Base-by-base conservation (phyloP, 208 protist genomes). In the Trypanosoma platydactyli region DNA sequence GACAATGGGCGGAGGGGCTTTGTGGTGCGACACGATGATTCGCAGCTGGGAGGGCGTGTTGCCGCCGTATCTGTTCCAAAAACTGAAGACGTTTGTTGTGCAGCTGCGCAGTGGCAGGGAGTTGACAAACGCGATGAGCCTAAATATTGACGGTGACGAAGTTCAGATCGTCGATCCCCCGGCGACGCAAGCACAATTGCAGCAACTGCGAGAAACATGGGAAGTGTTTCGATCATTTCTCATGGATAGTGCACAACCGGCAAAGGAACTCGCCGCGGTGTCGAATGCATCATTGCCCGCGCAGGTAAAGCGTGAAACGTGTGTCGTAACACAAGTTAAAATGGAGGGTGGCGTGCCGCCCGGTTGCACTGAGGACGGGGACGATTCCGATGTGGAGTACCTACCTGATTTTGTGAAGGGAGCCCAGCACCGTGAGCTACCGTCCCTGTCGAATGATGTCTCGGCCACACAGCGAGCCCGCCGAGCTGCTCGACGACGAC, bases 21-120 rank as follows among this genome's bases (percentile, higher is more conserved):
- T 81, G 52, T 93, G 86, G 86, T 93, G 83, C 40, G 83, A 92
- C 60, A 54, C 72, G 18, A 66, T 93, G 52, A 82, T 93, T 62
- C 76, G 67, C 18, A 82, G 79, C n/a, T 93, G 87, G 87, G 72
- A 84, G 41, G 60, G 56, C 5, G 51, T 90, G 13, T 65, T 93
- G 46, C 83, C 86, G 38, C 64, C 71, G 22, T 61, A 64, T 18
- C 44, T 88, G 6, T 89, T 78, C 57, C 55, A 40, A 16, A 69
- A 71, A 3, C 55, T 92, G 7, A 76, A 68, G 46, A 83, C 80
- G 18, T 79, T 86, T 64, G 83, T 78, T 33, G 64, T 87, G 29
- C 83, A 88, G 69, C 78, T 79, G 48, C 71, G 79, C 1, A 86
- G 86, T 52, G 81, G 76, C 22, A 83, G 77, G 35, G 79, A 88